Evolutionary conservation across 768 basidiomycete genomes (phyloP), one percentile per base, ranked within the genome.

Genomic region (Lactarius quietus): DNA sequence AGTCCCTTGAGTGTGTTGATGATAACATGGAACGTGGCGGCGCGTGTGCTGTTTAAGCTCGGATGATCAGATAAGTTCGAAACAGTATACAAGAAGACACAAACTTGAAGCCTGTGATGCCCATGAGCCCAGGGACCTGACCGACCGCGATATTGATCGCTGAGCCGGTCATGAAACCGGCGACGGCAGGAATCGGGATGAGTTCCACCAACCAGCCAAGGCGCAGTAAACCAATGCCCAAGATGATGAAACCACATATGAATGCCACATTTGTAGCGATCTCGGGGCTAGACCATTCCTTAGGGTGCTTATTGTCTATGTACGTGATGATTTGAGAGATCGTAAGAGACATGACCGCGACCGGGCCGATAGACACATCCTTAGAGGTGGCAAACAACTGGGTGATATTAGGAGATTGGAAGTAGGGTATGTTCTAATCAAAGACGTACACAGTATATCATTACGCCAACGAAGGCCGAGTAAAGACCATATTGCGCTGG

Each of bases 341-440:
- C 23, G 91, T 90, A 58, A 97, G 83, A 2, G 93, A 95, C 95
- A 99, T 97, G 74, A 99, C 96, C 9, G 97, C 96, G 70, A 98
- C 96, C 2, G 97, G 97, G 57, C 97, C 97, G 70, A 99, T 98
- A n/a, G 94, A 95, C 48, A 99, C 92, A 80, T 99, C 97, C 76
- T 98, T 98, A 33, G 93, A 93, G 0, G 97, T 98, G 28, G 95
- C 96, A 73, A 98, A 98, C 78, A 97, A 84, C 89, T 93, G 68
- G 36, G 29, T 45, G 35, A 63, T 36, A 39, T 65, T 61, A 45
- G 59, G 38, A 57, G 41, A 52, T 51, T 48, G 52, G 55, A 38
- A 52, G 45, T 41, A 36, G 38, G 28, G 33, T 31, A 26, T 20
- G 43, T 23, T 29, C 41, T 17, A 39, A 41, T 0, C 20, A 1